Percentiles rank a stretch among this genome's conserved stretches.
Evolutionary conservation across 495 filamentous ascomycete species (phyloP).

Genomic region (Penicillium ucsense): DNA sequence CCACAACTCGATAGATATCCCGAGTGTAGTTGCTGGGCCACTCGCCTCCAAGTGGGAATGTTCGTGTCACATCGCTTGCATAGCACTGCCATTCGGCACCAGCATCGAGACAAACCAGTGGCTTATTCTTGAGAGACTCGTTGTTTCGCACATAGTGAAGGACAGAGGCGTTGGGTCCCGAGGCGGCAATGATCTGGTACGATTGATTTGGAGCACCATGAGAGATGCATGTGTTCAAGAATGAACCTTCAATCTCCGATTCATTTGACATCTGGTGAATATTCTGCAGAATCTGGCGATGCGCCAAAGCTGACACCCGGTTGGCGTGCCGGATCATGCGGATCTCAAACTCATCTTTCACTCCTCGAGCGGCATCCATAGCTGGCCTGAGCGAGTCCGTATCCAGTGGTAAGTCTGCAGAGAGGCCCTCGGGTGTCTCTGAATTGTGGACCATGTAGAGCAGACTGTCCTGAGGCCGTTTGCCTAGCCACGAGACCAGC

Average conservation of each 20-base stretch:
- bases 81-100: conserved; percentile 81
- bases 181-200: conserved; percentile 78
- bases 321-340: conserved; percentile 70
- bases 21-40: conserved; percentile 55
- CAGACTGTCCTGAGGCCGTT: conserved; percentile 35
- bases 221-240: conserved; percentile 58
- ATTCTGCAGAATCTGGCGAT: conserved; percentile 53
- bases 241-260: conserved; percentile 70
- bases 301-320: conserved; percentile 61
- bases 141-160: conserved; percentile 84
- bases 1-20: conserved; percentile 65
- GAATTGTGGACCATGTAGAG: conserved; percentile 31
- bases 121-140: conserved; percentile 51
- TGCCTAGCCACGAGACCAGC: conserved; percentile 49
- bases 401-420: conserved; percentile 40
- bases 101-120: conserved; percentile 75
- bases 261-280: conserved; percentile 61
- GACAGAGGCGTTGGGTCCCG: conserved; percentile 65
- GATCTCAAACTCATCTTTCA: conserved; percentile 78
- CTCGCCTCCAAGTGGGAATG: conserved; percentile 58
- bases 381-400: conserved; percentile 44
- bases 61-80: conserved; percentile 83
- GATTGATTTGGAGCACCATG: conserved; percentile 67
- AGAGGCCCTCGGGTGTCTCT: conserved; percentile 35
- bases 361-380: conserved; percentile 61